Base-by-base conservation (phyloP, 1,139 yeast species). In the Schwanniomyces etchellsii region DNA sequence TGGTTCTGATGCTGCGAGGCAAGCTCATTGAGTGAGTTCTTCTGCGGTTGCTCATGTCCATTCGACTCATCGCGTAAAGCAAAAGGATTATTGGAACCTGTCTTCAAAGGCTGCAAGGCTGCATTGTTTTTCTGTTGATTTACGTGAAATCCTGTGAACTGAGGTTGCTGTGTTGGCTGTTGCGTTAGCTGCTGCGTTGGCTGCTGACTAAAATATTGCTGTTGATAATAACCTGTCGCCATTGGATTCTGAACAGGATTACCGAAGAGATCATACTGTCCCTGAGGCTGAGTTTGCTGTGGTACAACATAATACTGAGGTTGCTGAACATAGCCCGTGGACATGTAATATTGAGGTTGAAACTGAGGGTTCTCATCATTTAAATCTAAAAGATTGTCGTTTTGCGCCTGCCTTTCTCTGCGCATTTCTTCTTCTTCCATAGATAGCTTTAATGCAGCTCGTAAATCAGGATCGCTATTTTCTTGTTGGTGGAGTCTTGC, bases 41-140 rank as follows among this genome's bases (percentile, higher is more conserved):
- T 49, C 29, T 50, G 60, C 15, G 40, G 43, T 27, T 45, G 59
- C 6, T 10, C 13, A 13, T 30, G 33, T 6, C 16, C 14, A 28
- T 20, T 26, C 7, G 21, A 18, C 34, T 46, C 52, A 21, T 51
- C 38, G 16, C 53, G 60, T 49, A 76, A 61, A 2, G 95, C 93
- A 59, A 89, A 89, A 32, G 97, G 97, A 55, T 89, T 89, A 58
- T 88, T 88, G 3, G 91, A 74, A 1, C 95, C 95, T 0, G 96
- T 82, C 44, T 75, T 70, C 48, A 79, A 64, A 2, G 88, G 85
- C 48, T 69, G 71, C 43, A 62, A 46, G 46, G 53, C 45, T 53
- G 57, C 69, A 35, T 58, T 65, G 22, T 48, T 65, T 33, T 56
- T 68, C 34, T 55, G 68, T 35, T 61, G 65, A 52, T 45, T 48